Conservation (phyloP, 345 rosid species). For the Mercurialis annua region DNA sequence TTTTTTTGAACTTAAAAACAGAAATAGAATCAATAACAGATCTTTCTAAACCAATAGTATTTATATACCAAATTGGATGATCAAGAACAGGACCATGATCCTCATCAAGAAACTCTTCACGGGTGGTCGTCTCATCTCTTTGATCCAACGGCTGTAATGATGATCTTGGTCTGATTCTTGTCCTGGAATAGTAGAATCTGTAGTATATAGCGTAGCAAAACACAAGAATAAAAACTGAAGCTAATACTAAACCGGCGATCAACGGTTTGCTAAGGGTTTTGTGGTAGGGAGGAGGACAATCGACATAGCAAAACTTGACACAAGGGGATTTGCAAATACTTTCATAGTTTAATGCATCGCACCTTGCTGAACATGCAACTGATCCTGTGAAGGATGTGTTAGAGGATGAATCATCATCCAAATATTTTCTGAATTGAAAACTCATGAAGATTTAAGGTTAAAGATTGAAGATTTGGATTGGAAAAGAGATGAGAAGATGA, state of each 20-base stretch:
- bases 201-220: background rate
- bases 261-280: background rate
- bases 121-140: constrained; percentile 9
- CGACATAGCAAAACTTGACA: fast-evolving
- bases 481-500: background rate
- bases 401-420: background rate
- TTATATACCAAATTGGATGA: constrained; percentile 27
- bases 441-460: constrained; percentile 8
- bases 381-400: background rate
- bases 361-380: background rate
- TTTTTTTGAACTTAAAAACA: constrained; percentile 21
- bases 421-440: constrained; percentile 6
- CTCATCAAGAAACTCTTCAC: constrained; percentile 21
- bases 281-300: background rate
- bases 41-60: constrained; percentile 22
- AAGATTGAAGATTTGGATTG: background rate
- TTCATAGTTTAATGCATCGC: background rate
- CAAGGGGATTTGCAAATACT: background rate
- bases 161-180: constrained; percentile 4
- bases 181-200: constrained; percentile 7
- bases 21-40: constrained; percentile 23
- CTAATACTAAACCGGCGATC: background rate
- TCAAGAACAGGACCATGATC: constrained; percentile 23
- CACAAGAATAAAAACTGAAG: background rate
- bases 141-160: background rate